Conservation (phyloP, 352 stramenopile genomes). For the Phytopythium ostracodes region DNA sequence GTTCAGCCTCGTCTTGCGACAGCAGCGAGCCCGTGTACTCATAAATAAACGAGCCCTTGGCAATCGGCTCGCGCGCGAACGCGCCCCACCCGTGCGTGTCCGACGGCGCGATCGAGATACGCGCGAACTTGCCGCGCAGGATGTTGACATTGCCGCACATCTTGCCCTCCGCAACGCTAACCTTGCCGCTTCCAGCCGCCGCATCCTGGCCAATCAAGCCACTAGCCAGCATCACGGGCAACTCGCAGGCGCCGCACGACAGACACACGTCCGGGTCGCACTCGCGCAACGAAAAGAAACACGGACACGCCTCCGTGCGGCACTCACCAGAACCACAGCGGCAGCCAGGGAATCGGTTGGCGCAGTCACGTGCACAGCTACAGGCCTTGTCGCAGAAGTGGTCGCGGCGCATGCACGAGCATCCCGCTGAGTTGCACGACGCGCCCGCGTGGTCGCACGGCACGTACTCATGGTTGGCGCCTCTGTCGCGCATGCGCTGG, state of each 20-base stretch:
- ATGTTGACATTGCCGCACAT: constrained; percentile 75
- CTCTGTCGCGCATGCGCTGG: constrained; percentile 80
- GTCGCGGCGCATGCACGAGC: constrained; percentile 76
- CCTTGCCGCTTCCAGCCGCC: constrained; percentile 2
- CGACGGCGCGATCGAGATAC: constrained; percentile 50
- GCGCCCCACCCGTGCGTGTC: constrained; percentile 75
- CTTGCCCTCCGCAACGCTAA: constrained; percentile 18
- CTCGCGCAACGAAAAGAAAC: constrained; percentile 63
- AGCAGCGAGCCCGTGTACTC: constrained; percentile 91
- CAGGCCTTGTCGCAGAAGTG: constrained; percentile 78
- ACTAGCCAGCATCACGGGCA: constrained; percentile 45
- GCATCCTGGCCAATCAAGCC: constrained; percentile 23
- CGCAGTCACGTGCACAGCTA: constrained; percentile 56
- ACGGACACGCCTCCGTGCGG: constrained; percentile 54
- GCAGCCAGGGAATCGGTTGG: constrained; percentile 76
- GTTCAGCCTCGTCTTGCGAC: constrained; percentile 85
- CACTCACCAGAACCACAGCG: constrained; percentile 55
- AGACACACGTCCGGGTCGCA: constrained; percentile 69
- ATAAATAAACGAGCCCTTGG: constrained; percentile 73
- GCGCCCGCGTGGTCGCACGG: constrained; percentile 55
- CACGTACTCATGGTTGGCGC: constrained; percentile 68
- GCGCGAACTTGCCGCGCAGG: constrained; percentile 43
- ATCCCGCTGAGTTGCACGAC: constrained; percentile 60
- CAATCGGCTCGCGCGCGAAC: constrained; percentile 50
- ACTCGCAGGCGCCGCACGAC: constrained; percentile 60